These are phyloP conservation scores for Ogataea hybrid DNA, from an alignment of 1,139 yeast genomes.

Conservation along the genomic window DNA sequence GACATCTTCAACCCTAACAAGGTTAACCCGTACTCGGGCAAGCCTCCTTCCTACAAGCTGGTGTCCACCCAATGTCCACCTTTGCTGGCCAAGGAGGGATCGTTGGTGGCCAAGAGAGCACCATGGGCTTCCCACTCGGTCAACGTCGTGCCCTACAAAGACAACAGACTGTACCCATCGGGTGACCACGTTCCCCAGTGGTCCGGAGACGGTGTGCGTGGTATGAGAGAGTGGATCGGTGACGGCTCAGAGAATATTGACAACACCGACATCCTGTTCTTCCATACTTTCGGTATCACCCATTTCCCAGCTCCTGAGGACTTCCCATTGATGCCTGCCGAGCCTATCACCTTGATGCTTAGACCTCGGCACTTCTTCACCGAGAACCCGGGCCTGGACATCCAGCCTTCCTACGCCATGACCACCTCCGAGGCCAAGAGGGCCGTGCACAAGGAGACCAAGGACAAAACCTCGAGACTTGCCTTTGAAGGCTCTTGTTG, in stretches of 20 bases:
- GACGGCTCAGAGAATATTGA: conserved; percentile 62
- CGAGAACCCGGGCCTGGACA: conserved; percentile 74
- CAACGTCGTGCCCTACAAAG: conserved; percentile 68
- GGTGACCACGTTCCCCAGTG: conserved; percentile 80
- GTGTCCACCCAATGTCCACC: conserved; percentile 78
- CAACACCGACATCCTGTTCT: conserved; percentile 66
- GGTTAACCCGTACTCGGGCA: conserved; percentile 65
- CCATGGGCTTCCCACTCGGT: conserved; percentile 72
- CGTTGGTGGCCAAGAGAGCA: conserved; percentile 76
- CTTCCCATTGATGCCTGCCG: conserved; percentile 88
- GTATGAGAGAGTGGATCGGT: conserved; percentile 73
- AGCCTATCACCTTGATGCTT: conserved; percentile 68
- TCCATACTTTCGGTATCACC: conserved; percentile 81
- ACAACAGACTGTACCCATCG: conserved; percentile 71
- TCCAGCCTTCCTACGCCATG: conserved; percentile 66
- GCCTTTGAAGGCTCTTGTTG: conserved; percentile 38
- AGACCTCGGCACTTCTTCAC: conserved; percentile 78
- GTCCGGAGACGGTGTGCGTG: conserved; percentile 70
- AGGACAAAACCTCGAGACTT: conserved; percentile 42
- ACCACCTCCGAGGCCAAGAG: conserved; percentile 57
- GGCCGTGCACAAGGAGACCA: conserved; percentile 41
- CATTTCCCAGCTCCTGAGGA: conserved; percentile 90
- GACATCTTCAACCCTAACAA: conserved; percentile 72
- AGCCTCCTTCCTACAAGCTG: conserved; percentile 73
- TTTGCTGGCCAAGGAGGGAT: conserved; percentile 69